Base-by-base conservation (phyloP, 192 early-diverging fungal genomes). In the Linnemannia hyalina region DNA sequence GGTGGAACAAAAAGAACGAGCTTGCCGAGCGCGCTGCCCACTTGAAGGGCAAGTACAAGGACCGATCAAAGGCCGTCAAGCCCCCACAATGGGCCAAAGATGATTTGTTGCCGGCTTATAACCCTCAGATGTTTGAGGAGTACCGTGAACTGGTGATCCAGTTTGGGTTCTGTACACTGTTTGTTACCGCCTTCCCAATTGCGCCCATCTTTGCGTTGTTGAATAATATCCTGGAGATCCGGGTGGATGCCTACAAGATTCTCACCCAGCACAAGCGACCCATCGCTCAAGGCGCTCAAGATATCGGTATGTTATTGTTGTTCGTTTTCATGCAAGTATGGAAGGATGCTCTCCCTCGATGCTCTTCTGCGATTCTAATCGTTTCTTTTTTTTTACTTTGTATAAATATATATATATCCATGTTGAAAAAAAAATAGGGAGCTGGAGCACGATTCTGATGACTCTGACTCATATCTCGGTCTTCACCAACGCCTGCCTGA, bases 91-190 rank as follows among this genome's bases (percentile, higher is more conserved):
- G 90, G 90, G 82, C 82, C 54, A 55, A 88, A 49, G 92, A 93
- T 73, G 89, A 89, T 44, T 80, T 82, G 29, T 63, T 92, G 38
- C 82, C 89, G 0, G 35, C 36, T 1, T 91, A 84, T 52, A 76
- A 85, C n/a, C 81, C 76, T 69, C 75, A 75, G 13, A 88, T 88
- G 73, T 82, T 82, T 38, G 71, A 80, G n/a, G 88, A 89, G 70
- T 90, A 90, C 68, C 74, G 82, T 4, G 82, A 88, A 55, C 73
- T 91, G 78, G 91, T 94, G 7, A 82, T 94, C 36, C 92, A 95
- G 85, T 95, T 93, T 90, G 95, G 95, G 15, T 95, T 92, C 85
- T 89, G 96, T 65, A 83, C 90, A 9, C 78, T 96, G 54, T 95
- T 96, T 84, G 92, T 92, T 6, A 77, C 83, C 38, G 90, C 93